Evolutionary conservation across 2,329 filamentous ascomycete genomes (phyloP).

Genomic region (Huntiella omanensis): DNA sequence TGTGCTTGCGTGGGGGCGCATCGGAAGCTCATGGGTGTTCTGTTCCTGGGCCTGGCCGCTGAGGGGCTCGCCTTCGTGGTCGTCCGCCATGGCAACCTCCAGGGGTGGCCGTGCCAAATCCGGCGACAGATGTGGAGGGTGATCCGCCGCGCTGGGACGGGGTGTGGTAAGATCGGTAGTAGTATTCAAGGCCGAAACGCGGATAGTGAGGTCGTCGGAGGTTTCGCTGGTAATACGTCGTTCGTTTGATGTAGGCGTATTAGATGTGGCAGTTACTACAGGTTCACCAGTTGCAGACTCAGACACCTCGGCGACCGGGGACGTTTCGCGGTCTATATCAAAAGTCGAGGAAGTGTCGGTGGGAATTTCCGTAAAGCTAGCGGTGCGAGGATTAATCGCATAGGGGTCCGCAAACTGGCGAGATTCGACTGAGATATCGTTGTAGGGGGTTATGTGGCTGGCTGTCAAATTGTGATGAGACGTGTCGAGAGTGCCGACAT

Average conservation of each 20-base stretch:
- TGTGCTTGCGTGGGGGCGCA: not conserved
- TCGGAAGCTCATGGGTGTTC: conserved; percentile 1
- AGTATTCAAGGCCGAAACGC: too few species aligned
- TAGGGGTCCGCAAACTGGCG: not conserved
- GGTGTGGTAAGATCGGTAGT: too few species aligned
- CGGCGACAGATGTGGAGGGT: not conserved
- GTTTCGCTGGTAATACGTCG: too few species aligned
- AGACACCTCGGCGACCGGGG: not conserved
- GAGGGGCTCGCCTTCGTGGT: not conserved
- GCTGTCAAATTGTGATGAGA: too few species aligned
- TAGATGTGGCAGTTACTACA: too few species aligned
- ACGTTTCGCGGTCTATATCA: not conserved
- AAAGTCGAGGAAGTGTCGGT: not conserved
- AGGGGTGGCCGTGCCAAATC: not conserved
- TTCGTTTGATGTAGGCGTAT: too few species aligned
- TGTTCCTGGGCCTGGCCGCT: conserved; percentile 4
- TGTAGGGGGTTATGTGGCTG: too few species aligned
- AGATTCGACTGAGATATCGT: too few species aligned
- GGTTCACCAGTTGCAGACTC: too few species aligned
- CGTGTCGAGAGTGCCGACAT: too few species aligned
- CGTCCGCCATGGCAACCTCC: conserved; percentile 5
- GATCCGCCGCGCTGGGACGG: not conserved
- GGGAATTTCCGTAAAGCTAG: conserved; percentile 3
- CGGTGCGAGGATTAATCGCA: not conserved
- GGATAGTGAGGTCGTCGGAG: too few species aligned